These are phyloP conservation scores for Dalechampia spathulata DNA, from an alignment of 441 rosid genomes.

Conservation along the genomic window DNA sequence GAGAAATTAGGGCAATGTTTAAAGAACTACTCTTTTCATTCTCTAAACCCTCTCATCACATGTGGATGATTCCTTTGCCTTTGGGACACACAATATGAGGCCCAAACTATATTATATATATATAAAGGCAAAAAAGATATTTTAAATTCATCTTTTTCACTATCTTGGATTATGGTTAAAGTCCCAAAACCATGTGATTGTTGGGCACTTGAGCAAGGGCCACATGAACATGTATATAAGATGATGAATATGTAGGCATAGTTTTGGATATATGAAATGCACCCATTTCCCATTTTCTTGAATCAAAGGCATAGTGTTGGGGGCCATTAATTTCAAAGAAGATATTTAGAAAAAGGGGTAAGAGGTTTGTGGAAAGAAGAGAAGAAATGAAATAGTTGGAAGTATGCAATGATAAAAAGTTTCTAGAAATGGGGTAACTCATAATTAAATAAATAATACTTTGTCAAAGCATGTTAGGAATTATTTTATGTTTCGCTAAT, in stretches of 20 bases:
- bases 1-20: conserved; percentile 13
- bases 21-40: conserved; percentile 8
- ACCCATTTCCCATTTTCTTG: too few relatives aligned
- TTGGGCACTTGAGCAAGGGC: conserved; percentile 15
- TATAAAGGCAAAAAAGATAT: not conserved
- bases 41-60: conserved; percentile 22
- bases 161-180: conserved; percentile 38
- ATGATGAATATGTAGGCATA: conserved; percentile 6
- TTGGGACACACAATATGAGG: conserved; percentile 30
- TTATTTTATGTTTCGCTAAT: too few relatives aligned
- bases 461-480: too few relatives aligned
- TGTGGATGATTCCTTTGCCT: conserved; percentile 38
- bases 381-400: conserved; percentile 22
- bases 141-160: conserved; percentile 16
- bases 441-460: too few relatives aligned
- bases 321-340: too few relatives aligned
- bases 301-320: too few relatives aligned
- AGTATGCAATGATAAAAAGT: conserved; percentile 21
- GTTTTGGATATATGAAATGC: not conserved
- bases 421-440: too few relatives aligned
- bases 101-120: conserved; percentile 8
- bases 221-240: not conserved
- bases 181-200: conserved; percentile 32
- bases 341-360: not conserved
- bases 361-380: conserved; percentile 8